phyloP scores from a whole-genome alignment of 805 yeast genomes.

The Kuraishia piskuri region DNA sequence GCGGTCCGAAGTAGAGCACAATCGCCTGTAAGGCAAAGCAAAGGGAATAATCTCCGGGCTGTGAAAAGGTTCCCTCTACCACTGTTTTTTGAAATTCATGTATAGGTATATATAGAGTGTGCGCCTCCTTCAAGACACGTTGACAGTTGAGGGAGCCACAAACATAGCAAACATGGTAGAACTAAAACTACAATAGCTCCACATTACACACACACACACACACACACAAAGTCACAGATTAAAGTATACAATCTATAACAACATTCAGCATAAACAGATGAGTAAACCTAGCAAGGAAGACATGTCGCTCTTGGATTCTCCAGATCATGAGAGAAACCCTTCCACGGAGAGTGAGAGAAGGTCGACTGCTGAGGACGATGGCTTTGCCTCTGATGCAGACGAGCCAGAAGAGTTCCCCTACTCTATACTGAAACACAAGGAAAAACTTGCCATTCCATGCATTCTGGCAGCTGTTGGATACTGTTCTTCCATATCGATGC shows the following conservation, averaged over 20 bases:
- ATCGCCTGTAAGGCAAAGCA: neutral
- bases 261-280: neutral
- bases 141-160: too few species aligned
- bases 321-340: neutral
- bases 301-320: neutral
- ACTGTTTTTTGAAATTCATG: too few species aligned
- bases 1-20: neutral
- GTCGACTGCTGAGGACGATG: neutral
- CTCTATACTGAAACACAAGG: constrained; percentile 28
- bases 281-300: neutral
- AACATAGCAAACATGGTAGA: too few species aligned
- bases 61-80: too few species aligned
- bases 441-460: constrained; percentile 30
- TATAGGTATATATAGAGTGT: too few species aligned
- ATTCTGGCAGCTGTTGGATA: constrained; percentile 40
- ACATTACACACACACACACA: too few species aligned
- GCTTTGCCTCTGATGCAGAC: neutral
- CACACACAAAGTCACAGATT: too few species aligned
- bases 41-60: neutral
- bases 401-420: neutral
- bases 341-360: neutral
- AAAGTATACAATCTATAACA: too few species aligned
- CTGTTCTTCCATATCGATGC: constrained; percentile 60
- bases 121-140: too few species aligned
- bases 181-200: neutral